Percentiles rank a stretch among this genome's conserved stretches.
Evolutionary conservation across 345 rosid genomes (phyloP).

Genomic region (Balakata baccata): DNA sequence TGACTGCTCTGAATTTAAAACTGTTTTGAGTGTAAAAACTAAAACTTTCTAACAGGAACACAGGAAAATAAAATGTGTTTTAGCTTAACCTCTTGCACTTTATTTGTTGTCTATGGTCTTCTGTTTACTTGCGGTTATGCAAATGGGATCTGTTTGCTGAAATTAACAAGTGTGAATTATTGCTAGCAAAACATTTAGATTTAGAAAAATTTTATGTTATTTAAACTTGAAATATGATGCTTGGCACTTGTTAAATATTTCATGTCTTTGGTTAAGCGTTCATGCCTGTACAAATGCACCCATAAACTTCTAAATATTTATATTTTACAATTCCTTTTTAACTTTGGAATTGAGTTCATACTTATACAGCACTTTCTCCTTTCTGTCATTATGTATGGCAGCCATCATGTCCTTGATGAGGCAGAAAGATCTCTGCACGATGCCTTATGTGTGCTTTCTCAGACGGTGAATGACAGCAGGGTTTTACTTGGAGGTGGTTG

Average conservation of each 20-base stretch:
- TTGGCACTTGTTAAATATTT: too few relatives aligned
- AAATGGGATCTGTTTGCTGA: too few relatives aligned
- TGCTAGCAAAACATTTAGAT: too few relatives aligned
- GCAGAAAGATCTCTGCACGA: slow-evolving; percentile 97
- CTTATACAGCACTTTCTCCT: too few relatives aligned
- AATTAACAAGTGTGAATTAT: too few relatives aligned
- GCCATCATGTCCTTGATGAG: slow-evolving; percentile 95
- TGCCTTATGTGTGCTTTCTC: slow-evolving; percentile 93
- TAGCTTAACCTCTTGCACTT: background rate
- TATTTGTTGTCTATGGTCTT: too few relatives aligned
- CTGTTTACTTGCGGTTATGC: background rate
- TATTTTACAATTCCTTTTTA: background rate
- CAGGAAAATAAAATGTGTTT: too few relatives aligned
- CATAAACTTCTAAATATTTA: background rate
- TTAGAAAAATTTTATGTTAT: too few relatives aligned
- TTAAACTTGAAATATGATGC: too few relatives aligned
- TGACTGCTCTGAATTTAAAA: too few relatives aligned
- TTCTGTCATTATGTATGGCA: slow-evolving; percentile 30
- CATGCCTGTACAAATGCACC: background rate
- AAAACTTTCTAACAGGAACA: too few relatives aligned
- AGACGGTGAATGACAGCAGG: slow-evolving; percentile 86
- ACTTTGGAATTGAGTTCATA: background rate
- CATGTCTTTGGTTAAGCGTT: background rate
- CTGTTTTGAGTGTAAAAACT: too few relatives aligned
- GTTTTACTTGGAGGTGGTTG: slow-evolving; percentile 98